Evolutionary conservation across 2,329 filamentous ascomycete species (phyloP).

Genomic region (Mollisiaceae sp.): DNA sequence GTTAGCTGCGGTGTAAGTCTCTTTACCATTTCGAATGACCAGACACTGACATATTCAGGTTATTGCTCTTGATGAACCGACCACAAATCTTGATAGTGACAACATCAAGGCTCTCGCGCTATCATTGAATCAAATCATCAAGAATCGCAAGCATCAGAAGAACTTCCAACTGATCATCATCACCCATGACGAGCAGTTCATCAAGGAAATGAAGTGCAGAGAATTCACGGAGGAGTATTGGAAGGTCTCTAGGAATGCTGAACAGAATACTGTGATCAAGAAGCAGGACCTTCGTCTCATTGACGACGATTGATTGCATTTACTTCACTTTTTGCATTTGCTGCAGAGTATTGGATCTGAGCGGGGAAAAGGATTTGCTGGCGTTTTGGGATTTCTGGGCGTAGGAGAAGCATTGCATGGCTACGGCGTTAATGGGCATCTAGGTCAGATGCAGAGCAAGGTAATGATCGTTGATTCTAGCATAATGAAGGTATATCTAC

Average conservation of each 20-base stretch:
- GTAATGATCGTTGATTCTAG: not conserved
- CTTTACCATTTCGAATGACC: not conserved
- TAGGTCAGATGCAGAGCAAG: not conserved
- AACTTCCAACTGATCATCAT: conserved; percentile 99
- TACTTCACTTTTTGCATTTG: too few relatives aligned
- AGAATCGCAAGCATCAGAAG: conserved; percentile 77
- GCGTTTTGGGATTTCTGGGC: not conserved
- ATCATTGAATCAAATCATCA: conserved; percentile 86
- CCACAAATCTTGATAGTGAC: conserved; percentile 93
- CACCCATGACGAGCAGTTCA: conserved; percentile 96
- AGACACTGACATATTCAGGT: conserved; percentile 50
- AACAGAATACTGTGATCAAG: conserved; percentile 87
- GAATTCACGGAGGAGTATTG: conserved; percentile 95
- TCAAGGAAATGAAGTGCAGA: conserved; percentile 89
- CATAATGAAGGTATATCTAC: not conserved
- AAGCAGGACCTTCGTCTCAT: conserved; percentile 50
- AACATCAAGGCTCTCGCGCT: conserved; percentile 91
- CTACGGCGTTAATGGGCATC: conserved; percentile 18
- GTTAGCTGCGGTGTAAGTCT: conserved; percentile 77
- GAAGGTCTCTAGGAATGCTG: conserved; percentile 79
- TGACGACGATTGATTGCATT: conserved; percentile 13
- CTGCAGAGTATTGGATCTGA: not conserved
- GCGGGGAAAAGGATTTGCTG: not conserved
- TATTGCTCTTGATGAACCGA: conserved; percentile 96
- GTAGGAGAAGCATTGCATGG: conserved; percentile 14